Evolutionary conservation across 768 basidiomycete species (phyloP), one percentile per base, ranked within the genome.

Genomic region (Leccinum variicolor): DNA sequence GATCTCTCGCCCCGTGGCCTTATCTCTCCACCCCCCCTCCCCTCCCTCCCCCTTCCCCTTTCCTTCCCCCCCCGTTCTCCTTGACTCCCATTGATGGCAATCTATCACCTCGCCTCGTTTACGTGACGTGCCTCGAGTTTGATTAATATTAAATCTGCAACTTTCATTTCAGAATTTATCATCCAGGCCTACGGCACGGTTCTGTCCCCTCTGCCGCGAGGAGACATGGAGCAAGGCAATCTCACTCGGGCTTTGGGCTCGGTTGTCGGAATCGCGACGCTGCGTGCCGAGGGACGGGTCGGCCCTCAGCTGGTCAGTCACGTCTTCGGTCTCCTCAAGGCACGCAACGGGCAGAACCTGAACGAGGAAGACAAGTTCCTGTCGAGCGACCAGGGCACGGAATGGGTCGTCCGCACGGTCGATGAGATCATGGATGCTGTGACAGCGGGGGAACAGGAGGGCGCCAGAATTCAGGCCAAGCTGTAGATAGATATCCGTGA

Each of bases 281-380:
- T 96, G 52, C 87, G 94, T 57, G 85, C 94, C 28, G 92, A 94
- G 67, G 85, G 83, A 28, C 79, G 87, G 48, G 94, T 95, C 60
- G 91, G 84, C 23, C 91, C 93, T 7, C 94, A 96, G 71, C 79
- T 96, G 57, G 87, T 77, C 11, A 93, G 91, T 71, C 94, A 96
- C 70, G 87, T 90, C 50, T 94, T 92, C 72, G 94, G 94, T 13
- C 81, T 96, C 63, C 84, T 94, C 68, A 96, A 94, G 73, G 90
- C 91, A 21, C 86, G 88, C 55, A 67, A 81, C 50, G 76, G 77
- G 48, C 80, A 82, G 53, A 79, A 80, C 34, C 77, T 84, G 62
- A 85, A 75, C 62, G 80, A 82, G 64, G 90, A 89, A 72, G 91
- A 92, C 69, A 78, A 74, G 57, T 95, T 88, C 87, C 81, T 95